These are phyloP conservation scores for Triadica sebifera DNA, from an alignment of 345 rosid genomes.

Conservation along the genomic window DNA sequence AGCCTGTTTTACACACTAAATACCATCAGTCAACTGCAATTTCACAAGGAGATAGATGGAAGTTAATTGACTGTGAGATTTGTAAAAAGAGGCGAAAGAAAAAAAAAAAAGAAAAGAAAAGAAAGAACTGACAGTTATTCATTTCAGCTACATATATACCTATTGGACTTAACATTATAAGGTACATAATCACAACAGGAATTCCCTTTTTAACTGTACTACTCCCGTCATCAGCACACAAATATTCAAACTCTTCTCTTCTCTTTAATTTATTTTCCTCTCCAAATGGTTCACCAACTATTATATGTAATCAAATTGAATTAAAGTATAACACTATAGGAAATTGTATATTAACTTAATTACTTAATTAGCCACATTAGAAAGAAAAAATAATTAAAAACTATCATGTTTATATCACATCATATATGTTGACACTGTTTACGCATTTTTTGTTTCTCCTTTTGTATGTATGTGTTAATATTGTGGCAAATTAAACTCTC, in stretches of 20 bases:
- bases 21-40: slow-evolving; percentile 13
- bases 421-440: not conserved
- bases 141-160: slow-evolving; percentile 30
- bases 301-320: slow-evolving; percentile 21
- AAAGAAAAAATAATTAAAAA: not conserved
- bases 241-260: not conserved
- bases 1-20: slow-evolving; percentile 2
- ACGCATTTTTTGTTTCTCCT: slow-evolving; percentile 16
- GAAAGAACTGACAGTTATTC: slow-evolving; percentile 59
- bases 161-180: not conserved
- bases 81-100: not conserved
- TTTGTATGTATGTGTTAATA: slow-evolving; percentile 9
- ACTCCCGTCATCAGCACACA: slow-evolving; percentile 2
- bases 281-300: slow-evolving; percentile 21
- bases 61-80: slow-evolving; percentile 16
- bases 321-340: slow-evolving; percentile 3
- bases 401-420: slow-evolving; percentile 15
- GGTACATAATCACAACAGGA: slow-evolving; percentile 17
- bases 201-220: slow-evolving; percentile 16
- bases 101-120: slow-evolving; percentile 15
- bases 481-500: slow-evolving; percentile 7
- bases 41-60: slow-evolving; percentile 1
- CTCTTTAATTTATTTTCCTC: not conserved
- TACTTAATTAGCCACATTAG: not conserved
- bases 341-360: not conserved